phyloP scores from a whole-genome alignment of 2,329 filamentous ascomycete species.

The Botrytis cinerea region DNA sequence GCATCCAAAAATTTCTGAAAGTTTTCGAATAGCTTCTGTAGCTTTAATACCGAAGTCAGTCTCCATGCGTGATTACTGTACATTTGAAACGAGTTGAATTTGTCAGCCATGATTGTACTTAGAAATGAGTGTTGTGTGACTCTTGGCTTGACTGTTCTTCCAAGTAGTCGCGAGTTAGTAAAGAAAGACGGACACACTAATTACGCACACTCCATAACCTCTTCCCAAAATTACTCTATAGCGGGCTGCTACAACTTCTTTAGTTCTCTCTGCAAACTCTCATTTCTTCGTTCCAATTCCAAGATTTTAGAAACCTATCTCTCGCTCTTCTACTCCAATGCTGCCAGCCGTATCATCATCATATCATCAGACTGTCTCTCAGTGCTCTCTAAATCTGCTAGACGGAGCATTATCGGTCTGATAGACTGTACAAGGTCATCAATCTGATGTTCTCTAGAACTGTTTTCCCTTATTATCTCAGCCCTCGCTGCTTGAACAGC shows the following conservation, averaged over 20 bases:
- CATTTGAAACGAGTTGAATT: not conserved
- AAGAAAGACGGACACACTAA: not conserved
- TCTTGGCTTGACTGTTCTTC: not conserved
- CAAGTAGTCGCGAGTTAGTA: not conserved
- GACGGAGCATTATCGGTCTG: not conserved
- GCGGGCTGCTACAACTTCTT: not conserved
- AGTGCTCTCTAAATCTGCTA: not conserved
- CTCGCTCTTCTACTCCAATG: not conserved
- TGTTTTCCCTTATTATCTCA: not conserved
- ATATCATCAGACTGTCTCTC: not conserved
- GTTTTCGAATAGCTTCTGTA: not conserved
- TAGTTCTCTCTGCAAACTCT: not conserved
- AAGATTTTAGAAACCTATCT: not conserved
- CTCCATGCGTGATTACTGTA: not conserved
- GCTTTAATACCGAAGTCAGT: not conserved
- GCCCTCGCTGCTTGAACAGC: not conserved
- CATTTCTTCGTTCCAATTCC: not conserved
- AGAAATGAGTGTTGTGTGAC: accelerated
- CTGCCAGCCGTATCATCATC: not conserved
- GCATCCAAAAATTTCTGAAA: not conserved
- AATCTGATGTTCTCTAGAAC: not conserved
- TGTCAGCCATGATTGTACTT: not conserved
- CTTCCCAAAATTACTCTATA: not conserved
- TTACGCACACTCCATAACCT: not conserved
- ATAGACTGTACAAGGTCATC: not conserved